A percentile compares a stretch with the other conserved stretches of the same genome.
Conservation (phyloP, 768 basidiomycete genomes). For the Fomitopsis pulvina region DNA sequence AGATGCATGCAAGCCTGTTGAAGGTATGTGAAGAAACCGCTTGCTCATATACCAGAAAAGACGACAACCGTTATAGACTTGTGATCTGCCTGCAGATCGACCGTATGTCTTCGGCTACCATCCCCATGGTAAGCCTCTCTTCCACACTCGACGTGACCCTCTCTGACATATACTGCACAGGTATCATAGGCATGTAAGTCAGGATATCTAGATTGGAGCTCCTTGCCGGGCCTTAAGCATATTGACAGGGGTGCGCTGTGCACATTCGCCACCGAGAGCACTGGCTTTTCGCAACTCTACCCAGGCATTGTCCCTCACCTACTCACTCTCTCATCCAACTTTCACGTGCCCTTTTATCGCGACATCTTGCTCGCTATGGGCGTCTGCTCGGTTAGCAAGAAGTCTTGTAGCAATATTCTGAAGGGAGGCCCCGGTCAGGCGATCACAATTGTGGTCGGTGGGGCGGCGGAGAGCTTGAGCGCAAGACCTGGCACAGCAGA, state of each 20-base stretch:
- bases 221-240: no score
- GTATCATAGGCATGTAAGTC: conserved; percentile 94
- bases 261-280: conserved; percentile 96
- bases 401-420: conserved; percentile 86
- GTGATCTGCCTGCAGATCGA: conserved; percentile 83
- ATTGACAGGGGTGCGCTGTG: conserved; percentile 77
- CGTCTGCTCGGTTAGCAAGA: conserved; percentile 87
- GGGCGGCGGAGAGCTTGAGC: conserved; percentile 89
- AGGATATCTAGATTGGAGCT: background rate
- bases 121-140: conserved; percentile 69
- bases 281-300: conserved; percentile 83
- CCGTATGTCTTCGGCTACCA: conserved; percentile 98
- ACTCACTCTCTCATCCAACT: conserved; percentile 85
- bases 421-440: conserved; percentile 38
- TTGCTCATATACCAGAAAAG: background rate
- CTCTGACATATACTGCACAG: conserved; percentile 30
- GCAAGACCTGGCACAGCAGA: conserved; percentile 98
- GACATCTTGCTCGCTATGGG: conserved; percentile 85
- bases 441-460: conserved; percentile 94
- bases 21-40: conserved; percentile 29
- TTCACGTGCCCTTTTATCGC: conserved; percentile 87
- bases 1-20: conserved; percentile 24
- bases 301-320: conserved; percentile 93
- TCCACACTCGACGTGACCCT: background rate
- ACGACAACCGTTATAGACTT: conserved; percentile 49